Percentiles rank a stretch among this genome's conserved stretches.
phyloP scores from a whole-genome alignment of 768 basidiomycete genomes.

The Russula abietina region DNA sequence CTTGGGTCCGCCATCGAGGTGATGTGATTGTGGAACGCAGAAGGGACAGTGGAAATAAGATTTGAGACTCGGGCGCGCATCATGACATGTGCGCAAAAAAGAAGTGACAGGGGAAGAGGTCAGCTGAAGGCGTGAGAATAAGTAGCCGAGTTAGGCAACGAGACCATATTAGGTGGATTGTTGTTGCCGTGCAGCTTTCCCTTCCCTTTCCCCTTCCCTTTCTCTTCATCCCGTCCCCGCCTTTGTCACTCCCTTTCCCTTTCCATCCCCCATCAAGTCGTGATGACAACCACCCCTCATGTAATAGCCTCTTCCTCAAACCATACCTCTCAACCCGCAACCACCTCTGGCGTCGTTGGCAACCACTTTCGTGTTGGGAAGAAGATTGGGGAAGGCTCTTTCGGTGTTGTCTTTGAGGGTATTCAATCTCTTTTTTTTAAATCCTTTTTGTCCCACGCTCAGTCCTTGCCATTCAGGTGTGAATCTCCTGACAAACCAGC shows the following conservation, averaged over 20 bases:
- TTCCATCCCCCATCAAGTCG: constrained; percentile 10
- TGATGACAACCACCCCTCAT: constrained; percentile 78
- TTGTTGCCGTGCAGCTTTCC: not conserved
- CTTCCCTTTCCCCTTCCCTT: not conserved
- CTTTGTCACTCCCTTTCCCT: constrained; percentile 21
- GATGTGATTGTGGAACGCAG: no score
- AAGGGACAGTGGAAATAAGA: not conserved
- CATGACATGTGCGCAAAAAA: not conserved
- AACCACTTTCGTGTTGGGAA: constrained; percentile 86
- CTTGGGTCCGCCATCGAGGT: no score
- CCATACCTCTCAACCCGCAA: constrained; percentile 50
- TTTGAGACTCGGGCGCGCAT: not conserved
- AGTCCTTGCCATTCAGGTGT: constrained; percentile 49
- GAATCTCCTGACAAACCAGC: constrained; percentile 77
- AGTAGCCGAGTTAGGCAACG: not conserved
- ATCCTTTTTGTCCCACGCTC: not conserved
- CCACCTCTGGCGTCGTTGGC: constrained; percentile 70
- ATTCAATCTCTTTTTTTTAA: constrained; percentile 26
- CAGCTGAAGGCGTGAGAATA: constrained; percentile 8
- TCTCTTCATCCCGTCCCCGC: constrained; percentile 5
- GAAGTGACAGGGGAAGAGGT: not conserved
- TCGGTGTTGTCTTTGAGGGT: constrained; percentile 98
- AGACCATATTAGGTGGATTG: not conserved
- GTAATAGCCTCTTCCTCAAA: constrained; percentile 74
- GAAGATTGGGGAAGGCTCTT: constrained; percentile 99